Evolutionary conservation across 106 monocot species (phyloP), one percentile per base, ranked within the genome.

Genomic region (Alisma plantagoaquatica): DNA sequence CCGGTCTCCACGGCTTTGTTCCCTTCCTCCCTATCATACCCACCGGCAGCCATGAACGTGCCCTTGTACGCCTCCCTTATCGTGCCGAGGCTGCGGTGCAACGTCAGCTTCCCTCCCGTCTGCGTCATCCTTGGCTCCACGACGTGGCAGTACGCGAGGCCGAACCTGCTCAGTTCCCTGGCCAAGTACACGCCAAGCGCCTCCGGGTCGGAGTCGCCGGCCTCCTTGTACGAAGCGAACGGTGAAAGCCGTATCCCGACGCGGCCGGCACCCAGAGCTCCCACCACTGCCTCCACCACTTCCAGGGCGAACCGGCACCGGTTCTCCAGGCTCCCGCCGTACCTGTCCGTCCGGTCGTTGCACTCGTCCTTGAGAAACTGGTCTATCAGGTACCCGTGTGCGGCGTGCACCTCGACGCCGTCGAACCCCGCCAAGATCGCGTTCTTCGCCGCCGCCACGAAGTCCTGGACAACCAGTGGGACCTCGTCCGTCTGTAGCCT

Each of bases 311-410:
- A n/a, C n/a, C n/a, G n/a, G n/a, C n/a, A n/a, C n/a, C n/a, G n/a
- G n/a, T n/a, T n/a, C 14, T 6, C 6, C 9, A 38, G 6, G 6
- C 9, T 6, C 6, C 35, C 35, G 35, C 35, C 35, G 35, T 38
- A 38, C 9, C 9, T 8, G 35, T 38, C 35, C 6, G 35, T 8
- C 35, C 35, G 35, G 35, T 38, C 35, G n/a, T n/a, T n/a, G n/a
- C n/a, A n/a, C n/a, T n/a, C n/a, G n/a, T n/a, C n/a, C n/a, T n/a
- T n/a, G n/a, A n/a, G n/a, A n/a, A n/a, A 57, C 41, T 57, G 57
- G 12, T 57, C 57, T 0, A 57, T 31, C 9, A 57, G 22, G 22
- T 56, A 56, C 25, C 57, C 57, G 25, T 57, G 4, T 18, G 57
- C 57, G 18, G 25, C 57, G 22, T 57, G 57, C 23, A n/a, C n/a